phyloP scores from a whole-genome alignment of 1,284 basidiomycete genomes.

The Salmacisia buchloeana region DNA sequence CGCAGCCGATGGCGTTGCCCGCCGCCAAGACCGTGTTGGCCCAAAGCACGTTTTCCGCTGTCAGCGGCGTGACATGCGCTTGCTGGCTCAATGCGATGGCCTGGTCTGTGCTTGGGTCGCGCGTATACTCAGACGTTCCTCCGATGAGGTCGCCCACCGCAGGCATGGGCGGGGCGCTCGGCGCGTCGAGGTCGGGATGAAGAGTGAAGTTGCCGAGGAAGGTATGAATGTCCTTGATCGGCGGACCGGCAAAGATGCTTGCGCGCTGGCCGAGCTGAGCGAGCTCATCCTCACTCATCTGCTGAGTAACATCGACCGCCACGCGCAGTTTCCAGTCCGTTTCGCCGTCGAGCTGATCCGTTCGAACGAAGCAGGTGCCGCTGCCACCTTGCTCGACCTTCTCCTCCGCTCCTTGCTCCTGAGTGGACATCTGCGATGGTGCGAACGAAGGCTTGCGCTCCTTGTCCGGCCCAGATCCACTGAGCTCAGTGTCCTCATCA shows the following conservation, averaged over 20 bases:
- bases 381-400: slow-evolving; percentile 48
- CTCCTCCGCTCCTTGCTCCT: slow-evolving; percentile 2
- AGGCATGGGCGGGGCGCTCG: slow-evolving; percentile 34
- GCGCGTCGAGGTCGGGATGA: slow-evolving; percentile 51
- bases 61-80: slow-evolving; percentile 50
- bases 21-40: slow-evolving; percentile 95
- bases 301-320: slow-evolving; percentile 77
- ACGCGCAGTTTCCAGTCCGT: slow-evolving; percentile 98
- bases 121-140: background rate
- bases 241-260: slow-evolving; percentile 68
- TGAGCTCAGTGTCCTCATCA: slow-evolving; percentile 24
- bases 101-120: slow-evolving; percentile 1
- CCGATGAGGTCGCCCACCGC: slow-evolving; percentile 42
- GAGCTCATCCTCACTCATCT: slow-evolving; percentile 63
- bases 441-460: slow-evolving; percentile 1
- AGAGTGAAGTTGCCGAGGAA: slow-evolving; percentile 89
- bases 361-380: slow-evolving; percentile 94
- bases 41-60: slow-evolving; percentile 93
- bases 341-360: slow-evolving; percentile 96
- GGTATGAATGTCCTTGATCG: slow-evolving; percentile 92
- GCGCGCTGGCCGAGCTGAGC: slow-evolving; percentile 55
- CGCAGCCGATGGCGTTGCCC: slow-evolving; percentile 83
- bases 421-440: background rate
- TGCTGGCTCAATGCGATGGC: slow-evolving; percentile 52
- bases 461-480: background rate